Evolutionary conservation across 768 basidiomycete genomes (phyloP).

Genomic region (Wakefieldia striispora): DNA sequence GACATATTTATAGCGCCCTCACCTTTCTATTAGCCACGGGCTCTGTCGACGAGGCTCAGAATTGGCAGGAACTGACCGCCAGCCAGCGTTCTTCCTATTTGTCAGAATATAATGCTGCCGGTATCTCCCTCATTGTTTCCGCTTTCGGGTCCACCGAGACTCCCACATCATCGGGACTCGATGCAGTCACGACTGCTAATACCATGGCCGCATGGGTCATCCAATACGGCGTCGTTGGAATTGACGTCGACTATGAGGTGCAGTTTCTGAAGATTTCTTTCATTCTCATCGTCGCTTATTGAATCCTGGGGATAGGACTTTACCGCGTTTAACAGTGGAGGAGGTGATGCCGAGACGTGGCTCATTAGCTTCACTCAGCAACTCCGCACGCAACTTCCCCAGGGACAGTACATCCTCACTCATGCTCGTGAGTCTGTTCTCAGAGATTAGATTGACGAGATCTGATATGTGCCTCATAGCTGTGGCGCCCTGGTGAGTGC

Average conservation of each 20-base stretch:
- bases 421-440: slow-evolving; percentile 34
- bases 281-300: neutral
- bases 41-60: slow-evolving; percentile 43
- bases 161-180: slow-evolving; percentile 41
- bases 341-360: slow-evolving; percentile 41
- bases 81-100: slow-evolving; percentile 40
- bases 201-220: slow-evolving; percentile 47
- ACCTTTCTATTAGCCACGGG: slow-evolving; percentile 44
- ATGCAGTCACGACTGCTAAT: slow-evolving; percentile 41
- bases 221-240: slow-evolving; percentile 45
- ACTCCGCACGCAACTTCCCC: slow-evolving; percentile 33
- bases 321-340: slow-evolving; percentile 29
- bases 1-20: slow-evolving; percentile 27
- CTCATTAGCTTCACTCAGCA: slow-evolving; percentile 32
- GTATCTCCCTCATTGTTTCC: slow-evolving; percentile 57
- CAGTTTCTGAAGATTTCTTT: neutral
- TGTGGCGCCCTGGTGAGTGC: slow-evolving; percentile 22
- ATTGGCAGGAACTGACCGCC: slow-evolving; percentile 41
- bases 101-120: slow-evolving; percentile 48
- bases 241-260: slow-evolving; percentile 56
- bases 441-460: neutral
- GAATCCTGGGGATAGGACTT: slow-evolving; percentile 26
- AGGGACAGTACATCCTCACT: slow-evolving; percentile 32
- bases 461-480: slow-evolving; percentile 10
- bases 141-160: slow-evolving; percentile 45